These are phyloP conservation scores for Eimeria necatrix DNA, from an alignment of 169 alveolate genomes.

Conservation along the genomic window DNA sequence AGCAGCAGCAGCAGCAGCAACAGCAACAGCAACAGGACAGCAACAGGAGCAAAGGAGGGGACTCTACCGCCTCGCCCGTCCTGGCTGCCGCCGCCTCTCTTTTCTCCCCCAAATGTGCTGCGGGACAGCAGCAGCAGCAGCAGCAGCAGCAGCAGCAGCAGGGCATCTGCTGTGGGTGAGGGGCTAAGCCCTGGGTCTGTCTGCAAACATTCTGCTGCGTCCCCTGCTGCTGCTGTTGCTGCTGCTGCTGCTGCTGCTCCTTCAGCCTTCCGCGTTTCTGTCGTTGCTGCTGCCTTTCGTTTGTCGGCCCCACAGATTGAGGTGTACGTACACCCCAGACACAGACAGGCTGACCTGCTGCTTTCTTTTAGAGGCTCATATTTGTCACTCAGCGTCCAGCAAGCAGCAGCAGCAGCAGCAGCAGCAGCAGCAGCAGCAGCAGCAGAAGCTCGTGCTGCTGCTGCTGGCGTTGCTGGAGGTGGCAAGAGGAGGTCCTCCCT, in stretches of 20 bases:
- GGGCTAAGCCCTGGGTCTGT: not conserved
- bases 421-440: not conserved
- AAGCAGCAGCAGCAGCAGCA: not conserved
- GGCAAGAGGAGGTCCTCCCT: not conserved
- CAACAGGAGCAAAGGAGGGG: conserved; percentile 28
- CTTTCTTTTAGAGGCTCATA: not conserved
- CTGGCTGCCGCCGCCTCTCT: conserved; percentile 69
- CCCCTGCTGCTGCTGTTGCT: not conserved
- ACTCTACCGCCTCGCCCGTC: conserved; percentile 52
- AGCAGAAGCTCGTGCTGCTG: too few relatives aligned
- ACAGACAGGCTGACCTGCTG: not conserved
- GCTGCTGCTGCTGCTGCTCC: not conserved
- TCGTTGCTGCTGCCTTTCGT: not conserved
- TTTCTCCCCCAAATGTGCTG: not conserved
- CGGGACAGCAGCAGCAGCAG: conserved; percentile 38
- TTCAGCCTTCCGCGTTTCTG: not conserved
- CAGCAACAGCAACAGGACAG: not conserved
- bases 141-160: conserved; percentile 27
- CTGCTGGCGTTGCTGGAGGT: not conserved
- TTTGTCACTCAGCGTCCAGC: not conserved
- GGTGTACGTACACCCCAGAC: conserved; percentile 25
- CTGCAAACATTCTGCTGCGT: not conserved
- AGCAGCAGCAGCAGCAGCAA: conserved; percentile 19
- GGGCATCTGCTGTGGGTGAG: not conserved
- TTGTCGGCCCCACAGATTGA: conserved; percentile 10